Conservation (phyloP, 2,329 filamentous ascomycete species). For the Septoria linicola region DNA sequence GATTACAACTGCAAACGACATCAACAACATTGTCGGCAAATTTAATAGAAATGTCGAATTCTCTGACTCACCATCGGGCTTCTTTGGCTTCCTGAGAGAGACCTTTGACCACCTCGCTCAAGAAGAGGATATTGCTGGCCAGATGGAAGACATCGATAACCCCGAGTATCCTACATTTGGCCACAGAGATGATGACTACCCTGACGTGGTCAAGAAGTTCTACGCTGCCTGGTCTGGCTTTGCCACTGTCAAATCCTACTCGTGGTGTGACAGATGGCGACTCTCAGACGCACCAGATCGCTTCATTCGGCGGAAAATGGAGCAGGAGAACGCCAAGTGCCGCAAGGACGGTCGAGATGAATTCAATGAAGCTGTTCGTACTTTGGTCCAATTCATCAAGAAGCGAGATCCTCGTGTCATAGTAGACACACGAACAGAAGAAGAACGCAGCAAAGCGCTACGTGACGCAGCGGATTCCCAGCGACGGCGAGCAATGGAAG, state of each 20-base stretch:
- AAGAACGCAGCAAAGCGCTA: slow-evolving; percentile 74
- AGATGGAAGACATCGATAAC: slow-evolving; percentile 62
- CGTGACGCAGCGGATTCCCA: slow-evolving; percentile 79
- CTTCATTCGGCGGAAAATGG: slow-evolving; percentile 77
- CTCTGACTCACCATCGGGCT: slow-evolving; percentile 74
- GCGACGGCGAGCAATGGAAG: slow-evolving; percentile 76
- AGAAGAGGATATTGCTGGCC: slow-evolving; percentile 75
- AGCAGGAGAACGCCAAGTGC: slow-evolving; percentile 87
- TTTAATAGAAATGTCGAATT: slow-evolving; percentile 79
- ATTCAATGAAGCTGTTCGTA: slow-evolving; percentile 88
- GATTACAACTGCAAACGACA: slow-evolving; percentile 76
- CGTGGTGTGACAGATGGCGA: slow-evolving; percentile 84
- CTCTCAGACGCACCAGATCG: slow-evolving; percentile 85
- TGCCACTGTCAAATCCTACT: slow-evolving; percentile 78
- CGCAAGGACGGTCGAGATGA: slow-evolving; percentile 80
- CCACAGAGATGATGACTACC: slow-evolving; percentile 69
- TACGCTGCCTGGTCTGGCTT: slow-evolving; percentile 81
- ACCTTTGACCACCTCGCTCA: slow-evolving; percentile 76
- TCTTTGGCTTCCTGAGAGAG: slow-evolving; percentile 75
- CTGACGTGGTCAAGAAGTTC: slow-evolving; percentile 74
- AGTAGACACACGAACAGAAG: slow-evolving; percentile 72
- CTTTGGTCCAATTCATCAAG: slow-evolving; percentile 81
- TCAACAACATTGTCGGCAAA: slow-evolving; percentile 72
- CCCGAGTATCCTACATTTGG: slow-evolving; percentile 82
- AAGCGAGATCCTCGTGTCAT: slow-evolving; percentile 88